These are phyloP conservation scores for Lichtheimia ramosa DNA, from an alignment of 371 early-diverging fungal genomes.

Conservation along the genomic window DNA sequence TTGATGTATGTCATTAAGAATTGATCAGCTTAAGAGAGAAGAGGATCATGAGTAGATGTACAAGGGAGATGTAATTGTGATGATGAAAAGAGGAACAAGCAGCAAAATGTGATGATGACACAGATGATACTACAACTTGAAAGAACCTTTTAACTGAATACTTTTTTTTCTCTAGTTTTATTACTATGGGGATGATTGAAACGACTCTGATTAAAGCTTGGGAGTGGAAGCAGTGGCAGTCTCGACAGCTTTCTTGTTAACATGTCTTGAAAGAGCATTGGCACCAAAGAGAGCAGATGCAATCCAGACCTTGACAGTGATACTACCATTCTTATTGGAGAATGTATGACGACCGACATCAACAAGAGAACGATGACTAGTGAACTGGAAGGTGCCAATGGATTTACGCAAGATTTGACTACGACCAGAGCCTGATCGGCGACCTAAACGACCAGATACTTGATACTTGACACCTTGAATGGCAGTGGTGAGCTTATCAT, in stretches of 20 bases:
- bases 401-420: slow-evolving; percentile 46
- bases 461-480: slow-evolving; percentile 55
- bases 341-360: slow-evolving; percentile 55
- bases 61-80: no score
- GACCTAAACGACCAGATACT: slow-evolving; percentile 51
- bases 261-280: slow-evolving; percentile 37
- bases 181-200: no score
- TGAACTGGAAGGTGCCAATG: slow-evolving; percentile 53
- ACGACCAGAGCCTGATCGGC: slow-evolving; percentile 47
- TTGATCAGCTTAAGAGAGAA: no score
- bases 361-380: slow-evolving; percentile 46
- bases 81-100: no score
- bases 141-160: no score
- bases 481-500: slow-evolving; percentile 44
- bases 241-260: slow-evolving; percentile 32
- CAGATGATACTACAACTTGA: no score
- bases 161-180: no score
- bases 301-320: slow-evolving; percentile 58
- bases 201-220: background rate
- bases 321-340: slow-evolving; percentile 53
- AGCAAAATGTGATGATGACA: no score
- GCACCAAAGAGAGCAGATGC: slow-evolving; percentile 52
- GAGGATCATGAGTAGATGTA: no score
- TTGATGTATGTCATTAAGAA: no score
- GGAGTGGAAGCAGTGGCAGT: slow-evolving; percentile 11